Evolutionary conservation across 2,329 filamentous ascomycete genomes (phyloP).

Genomic region (Cryphonectria japonica): DNA sequence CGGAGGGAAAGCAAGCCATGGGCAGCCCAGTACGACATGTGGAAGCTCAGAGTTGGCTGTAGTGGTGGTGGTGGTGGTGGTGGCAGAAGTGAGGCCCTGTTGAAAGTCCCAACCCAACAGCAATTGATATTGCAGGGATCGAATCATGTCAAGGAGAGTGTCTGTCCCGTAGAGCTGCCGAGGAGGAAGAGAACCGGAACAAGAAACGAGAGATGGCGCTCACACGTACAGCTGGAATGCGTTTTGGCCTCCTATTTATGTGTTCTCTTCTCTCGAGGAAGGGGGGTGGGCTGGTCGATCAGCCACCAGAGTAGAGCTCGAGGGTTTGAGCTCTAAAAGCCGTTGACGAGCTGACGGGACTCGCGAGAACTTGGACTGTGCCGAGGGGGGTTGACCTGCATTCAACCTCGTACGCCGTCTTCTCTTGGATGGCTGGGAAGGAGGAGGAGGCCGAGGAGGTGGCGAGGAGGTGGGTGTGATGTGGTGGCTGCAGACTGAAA

Average conservation of each 20-base stretch:
- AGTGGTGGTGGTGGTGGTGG: no score
- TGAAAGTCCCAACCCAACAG: not conserved
- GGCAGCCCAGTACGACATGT: not conserved
- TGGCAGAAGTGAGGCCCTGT: not conserved
- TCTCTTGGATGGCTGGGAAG: not conserved
- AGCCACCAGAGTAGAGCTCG: not conserved
- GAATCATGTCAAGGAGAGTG: not conserved
- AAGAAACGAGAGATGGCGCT: not conserved
- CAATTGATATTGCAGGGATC: conserved; percentile 1
- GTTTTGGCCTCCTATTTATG: not conserved
- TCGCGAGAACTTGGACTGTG: conserved; percentile 12
- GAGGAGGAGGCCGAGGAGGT: conserved; percentile 16
- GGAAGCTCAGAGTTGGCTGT: not conserved
- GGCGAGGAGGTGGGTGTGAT: conserved; percentile 16
- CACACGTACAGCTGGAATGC: not conserved
- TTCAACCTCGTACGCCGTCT: conserved; percentile 19
- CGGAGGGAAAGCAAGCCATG: not conserved
- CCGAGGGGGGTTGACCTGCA: conserved; percentile 15
- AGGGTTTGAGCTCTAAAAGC: not conserved
- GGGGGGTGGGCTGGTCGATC: not conserved
- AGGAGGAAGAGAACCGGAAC: not conserved
- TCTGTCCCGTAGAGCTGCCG: not conserved
- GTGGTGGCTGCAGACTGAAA: conserved; percentile 15
- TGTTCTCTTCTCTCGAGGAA: not conserved
- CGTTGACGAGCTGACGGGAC: not conserved